These are phyloP conservation scores for Kurtzmaniella quercitrusa DNA, from an alignment of 1,139 yeast species.

Conservation along the genomic window DNA sequence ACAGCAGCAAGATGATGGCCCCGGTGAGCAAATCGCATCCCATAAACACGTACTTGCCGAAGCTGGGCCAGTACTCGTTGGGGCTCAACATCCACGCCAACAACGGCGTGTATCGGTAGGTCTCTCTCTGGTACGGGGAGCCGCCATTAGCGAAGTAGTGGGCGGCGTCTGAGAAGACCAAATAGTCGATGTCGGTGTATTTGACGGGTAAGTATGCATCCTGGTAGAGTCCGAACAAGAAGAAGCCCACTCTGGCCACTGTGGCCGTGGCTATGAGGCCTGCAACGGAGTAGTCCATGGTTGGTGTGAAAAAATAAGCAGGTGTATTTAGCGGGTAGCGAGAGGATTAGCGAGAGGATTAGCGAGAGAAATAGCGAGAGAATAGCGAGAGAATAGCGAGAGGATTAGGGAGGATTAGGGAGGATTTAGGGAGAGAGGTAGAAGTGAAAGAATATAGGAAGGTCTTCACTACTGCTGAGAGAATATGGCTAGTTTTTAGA, in stretches of 20 bases:
- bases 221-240: slow-evolving; percentile 82
- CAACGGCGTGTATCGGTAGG: slow-evolving; percentile 90
- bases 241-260: slow-evolving; percentile 57
- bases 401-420: too few relatives aligned
- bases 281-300: neutral
- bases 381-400: too few relatives aligned
- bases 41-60: slow-evolving; percentile 78
- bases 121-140: slow-evolving; percentile 81
- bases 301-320: neutral
- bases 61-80: slow-evolving; percentile 53
- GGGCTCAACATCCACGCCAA: slow-evolving; percentile 82
- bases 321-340: too few relatives aligned
- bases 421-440: too few relatives aligned
- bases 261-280: slow-evolving; percentile 20
- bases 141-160: slow-evolving; percentile 54
- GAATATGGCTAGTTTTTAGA: too few relatives aligned
- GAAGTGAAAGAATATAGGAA: too few relatives aligned
- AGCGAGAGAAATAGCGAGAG: too few relatives aligned
- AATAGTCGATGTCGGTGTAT: slow-evolving; percentile 91
- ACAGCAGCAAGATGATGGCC: slow-evolving; percentile 46
- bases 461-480: too few relatives aligned
- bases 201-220: slow-evolving; percentile 75
- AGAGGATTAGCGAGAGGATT: neutral
- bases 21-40: slow-evolving; percentile 82
- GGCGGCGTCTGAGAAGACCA: slow-evolving; percentile 92